Evolutionary conservation across 176 grass and related monocot genomes (phyloP).

Genomic region (Saccharum officinarum): DNA sequence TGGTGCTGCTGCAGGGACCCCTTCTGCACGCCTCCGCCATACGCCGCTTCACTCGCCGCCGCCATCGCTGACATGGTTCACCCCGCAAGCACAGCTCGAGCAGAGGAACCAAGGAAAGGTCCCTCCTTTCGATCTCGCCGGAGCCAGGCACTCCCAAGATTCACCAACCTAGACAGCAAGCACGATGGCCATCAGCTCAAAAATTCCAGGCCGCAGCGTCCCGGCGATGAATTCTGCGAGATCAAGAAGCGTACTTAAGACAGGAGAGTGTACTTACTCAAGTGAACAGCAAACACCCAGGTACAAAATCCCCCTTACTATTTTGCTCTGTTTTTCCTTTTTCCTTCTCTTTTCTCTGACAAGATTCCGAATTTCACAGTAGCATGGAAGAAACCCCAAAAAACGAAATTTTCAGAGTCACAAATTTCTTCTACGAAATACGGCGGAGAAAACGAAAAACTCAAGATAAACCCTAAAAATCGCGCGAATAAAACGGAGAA

Average conservation of each 20-base stretch:
- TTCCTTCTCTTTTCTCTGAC: conserved; percentile 13
- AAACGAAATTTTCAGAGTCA: neutral
- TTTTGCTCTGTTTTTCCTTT: neutral
- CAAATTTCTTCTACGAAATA: conserved; percentile 9
- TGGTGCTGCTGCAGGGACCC: conserved; percentile 30
- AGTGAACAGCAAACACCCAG: neutral
- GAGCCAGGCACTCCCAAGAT: neutral
- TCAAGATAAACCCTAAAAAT: conserved; percentile 32
- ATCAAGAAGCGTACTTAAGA: conserved; percentile 11
- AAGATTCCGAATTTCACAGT: conserved; percentile 35
- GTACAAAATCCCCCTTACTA: neutral
- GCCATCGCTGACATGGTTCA: conserved; percentile 44
- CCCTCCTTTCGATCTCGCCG: neutral
- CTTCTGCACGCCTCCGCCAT: conserved; percentile 33
- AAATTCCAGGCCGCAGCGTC: neutral
- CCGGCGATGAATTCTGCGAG: neutral
- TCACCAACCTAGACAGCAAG: neutral
- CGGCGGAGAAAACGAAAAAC: neutral
- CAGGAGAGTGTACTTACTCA: neutral
- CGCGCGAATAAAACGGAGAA: neutral
- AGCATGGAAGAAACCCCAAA: neutral
- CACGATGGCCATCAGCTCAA: conserved; percentile 4
- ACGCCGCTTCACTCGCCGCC: conserved; percentile 28
- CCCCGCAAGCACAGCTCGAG: neutral
- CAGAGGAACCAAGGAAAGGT: neutral